Evolutionary conservation across 257 asterid species (phyloP).

Genomic region (Ocimum tenuiflorum): DNA sequence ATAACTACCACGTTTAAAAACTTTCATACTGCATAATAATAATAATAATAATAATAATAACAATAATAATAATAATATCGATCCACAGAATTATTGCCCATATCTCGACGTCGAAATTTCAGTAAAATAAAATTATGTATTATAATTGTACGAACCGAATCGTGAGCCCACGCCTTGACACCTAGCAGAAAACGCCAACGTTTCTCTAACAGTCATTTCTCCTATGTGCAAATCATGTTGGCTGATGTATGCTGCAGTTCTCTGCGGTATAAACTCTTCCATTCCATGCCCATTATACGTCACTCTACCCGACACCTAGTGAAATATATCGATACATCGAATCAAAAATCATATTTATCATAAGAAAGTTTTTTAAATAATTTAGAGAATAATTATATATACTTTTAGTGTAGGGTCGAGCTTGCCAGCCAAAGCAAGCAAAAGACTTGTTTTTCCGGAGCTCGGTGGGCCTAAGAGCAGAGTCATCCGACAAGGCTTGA

Average conservation of each 20-base stretch:
- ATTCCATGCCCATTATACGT: slow-evolving; percentile 52
- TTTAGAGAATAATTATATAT: not conserved
- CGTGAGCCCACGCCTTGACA: slow-evolving; percentile 72
- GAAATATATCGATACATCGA: no score
- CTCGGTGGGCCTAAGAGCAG: no score
- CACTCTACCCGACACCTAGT: slow-evolving; percentile 44
- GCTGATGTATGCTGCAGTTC: slow-evolving; percentile 63
- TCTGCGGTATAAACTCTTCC: slow-evolving; percentile 55
- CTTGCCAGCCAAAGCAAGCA: slow-evolving; percentile 65
- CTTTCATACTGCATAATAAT: no score
- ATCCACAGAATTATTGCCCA: no score
- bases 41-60: no score
- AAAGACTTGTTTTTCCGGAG: slow-evolving; percentile 43
- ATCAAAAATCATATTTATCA: no score
- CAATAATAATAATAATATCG: no score
- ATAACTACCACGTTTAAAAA: not conserved
- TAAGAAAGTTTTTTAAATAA: no score
- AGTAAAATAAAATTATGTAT: no score
- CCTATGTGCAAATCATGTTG: slow-evolving; percentile 61
- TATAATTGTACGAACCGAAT: slow-evolving; percentile 38
- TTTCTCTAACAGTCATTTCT: slow-evolving; percentile 77
- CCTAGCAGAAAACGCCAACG: slow-evolving; percentile 62
- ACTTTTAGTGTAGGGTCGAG: slow-evolving; percentile 50
- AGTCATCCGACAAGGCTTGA: no score
- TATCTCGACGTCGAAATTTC: no score